Evolutionary conservation across 2,329 filamentous ascomycete species (phyloP).

Genomic region (Monosporascus sp.): DNA sequence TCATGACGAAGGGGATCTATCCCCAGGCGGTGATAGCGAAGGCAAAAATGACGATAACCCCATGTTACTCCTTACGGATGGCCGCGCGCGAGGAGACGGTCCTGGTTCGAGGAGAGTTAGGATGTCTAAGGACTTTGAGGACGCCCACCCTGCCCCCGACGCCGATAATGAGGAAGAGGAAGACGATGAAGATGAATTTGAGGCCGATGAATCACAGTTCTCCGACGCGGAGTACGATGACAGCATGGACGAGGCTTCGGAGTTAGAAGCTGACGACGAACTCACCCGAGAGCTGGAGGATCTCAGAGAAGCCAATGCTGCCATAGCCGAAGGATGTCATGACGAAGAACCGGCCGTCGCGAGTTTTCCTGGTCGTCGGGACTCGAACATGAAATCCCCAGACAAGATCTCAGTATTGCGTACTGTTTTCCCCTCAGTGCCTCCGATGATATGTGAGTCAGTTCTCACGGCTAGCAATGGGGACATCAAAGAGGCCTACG

Average conservation of each 20-base stretch:
- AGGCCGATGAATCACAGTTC: background rate
- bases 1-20: conserved; percentile 12
- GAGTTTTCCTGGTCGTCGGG: background rate
- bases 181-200: conserved; percentile 12
- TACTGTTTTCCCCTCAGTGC: conserved; percentile 38
- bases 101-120: conserved; percentile 18
- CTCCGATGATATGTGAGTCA: conserved; percentile 29
- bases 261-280: conserved; percentile 25
- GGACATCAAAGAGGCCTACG: conserved; percentile 34
- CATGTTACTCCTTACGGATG: conserved; percentile 29
- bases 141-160: conserved; percentile 11
- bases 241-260: conserved; percentile 1
- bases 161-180: conserved; percentile 26
- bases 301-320: conserved; percentile 34
- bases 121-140: conserved; percentile 25
- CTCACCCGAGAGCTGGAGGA: conserved; percentile 39
- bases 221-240: background rate
- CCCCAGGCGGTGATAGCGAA: conserved; percentile 18
- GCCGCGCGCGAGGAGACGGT: conserved; percentile 15
- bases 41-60: conserved; percentile 26
- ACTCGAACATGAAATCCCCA: conserved; percentile 16
- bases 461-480: conserved; percentile 28
- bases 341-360: conserved; percentile 9
- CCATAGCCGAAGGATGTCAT: conserved; percentile 15
- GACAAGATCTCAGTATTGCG: conserved; percentile 33